Base-by-base conservation (phyloP, 2,329 filamentous ascomycete genomes). In the Parastagonospora avenae region DNA sequence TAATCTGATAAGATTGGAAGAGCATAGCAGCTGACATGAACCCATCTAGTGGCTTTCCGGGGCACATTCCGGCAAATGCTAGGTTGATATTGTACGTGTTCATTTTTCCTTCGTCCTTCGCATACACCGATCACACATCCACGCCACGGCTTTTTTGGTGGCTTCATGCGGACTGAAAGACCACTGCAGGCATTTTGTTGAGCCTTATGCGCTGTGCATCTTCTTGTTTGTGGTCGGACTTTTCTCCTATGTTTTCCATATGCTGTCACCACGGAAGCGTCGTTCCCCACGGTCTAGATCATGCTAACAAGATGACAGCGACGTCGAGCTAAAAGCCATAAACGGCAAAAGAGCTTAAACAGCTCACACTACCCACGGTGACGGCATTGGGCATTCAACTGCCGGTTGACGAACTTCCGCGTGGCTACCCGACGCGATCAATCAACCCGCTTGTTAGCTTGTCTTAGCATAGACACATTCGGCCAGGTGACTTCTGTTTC, bases 71-170 rank as follows among this genome's bases (percentile, higher is more conserved):
- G 54, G 76, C 86, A 33, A 84, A 88, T 65, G 79, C 90, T n/a
- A 85, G 82, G 60, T 82, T 96, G 56, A 82, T 95, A 78, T 95
- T 95, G 91, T 94, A 82, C 82, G 90, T 85, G 19, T 31, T 48
- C 42, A 57, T 57, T 5, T 30, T 31, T 47, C 8, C 15, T 30
- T 40, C 30, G 24, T 24, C 33, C 9, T 42, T 8, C 38, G 15
- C 38, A 28, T 41, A 37, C 14, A 37, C 14, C 6, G 5, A 16
- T 8, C 6, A 37, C 14, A 19, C 19, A 24, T 24, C 3, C 19
- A 24, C 19, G 19, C 19, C 19, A 24, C 19, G 19, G 19, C 19
- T 24, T 24, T 24, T 5, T 24, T 24, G 19, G 19, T 24, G 19
- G 19, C 19, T 24, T 24, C 5, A 24, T 24, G 19, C 19, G 5